phyloP scores from a whole-genome alignment of 2,329 filamentous ascomycete genomes.

The Septoria petroselini region DNA sequence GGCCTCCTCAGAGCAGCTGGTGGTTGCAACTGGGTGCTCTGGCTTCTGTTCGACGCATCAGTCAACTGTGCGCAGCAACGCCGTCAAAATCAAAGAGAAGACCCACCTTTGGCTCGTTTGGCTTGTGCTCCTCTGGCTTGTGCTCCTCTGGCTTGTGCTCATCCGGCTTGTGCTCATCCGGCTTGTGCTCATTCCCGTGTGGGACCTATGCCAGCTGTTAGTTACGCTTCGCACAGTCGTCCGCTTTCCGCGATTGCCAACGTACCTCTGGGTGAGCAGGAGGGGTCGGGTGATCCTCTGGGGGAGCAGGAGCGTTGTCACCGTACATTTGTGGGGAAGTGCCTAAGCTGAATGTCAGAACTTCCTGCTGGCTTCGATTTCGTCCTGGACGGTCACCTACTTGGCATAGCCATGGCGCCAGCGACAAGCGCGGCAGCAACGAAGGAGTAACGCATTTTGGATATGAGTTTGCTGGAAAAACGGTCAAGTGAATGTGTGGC shows the following conservation, averaged over 20 bases:
- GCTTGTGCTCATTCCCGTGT: too few relatives aligned
- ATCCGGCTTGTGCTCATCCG: too few relatives aligned
- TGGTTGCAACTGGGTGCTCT: conserved; percentile 4
- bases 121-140: too few relatives aligned
- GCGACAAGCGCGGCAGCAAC: conserved; percentile 27
- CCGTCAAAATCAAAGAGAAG: too few relatives aligned
- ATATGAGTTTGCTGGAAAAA: conserved; percentile 12
- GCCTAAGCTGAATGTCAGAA: neutral
- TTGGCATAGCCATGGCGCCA: conserved; percentile 20
- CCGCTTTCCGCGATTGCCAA: too few relatives aligned
- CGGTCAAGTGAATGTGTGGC: conserved; percentile 20
- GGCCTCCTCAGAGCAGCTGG: conserved; percentile 5
- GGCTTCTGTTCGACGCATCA: too few relatives aligned
- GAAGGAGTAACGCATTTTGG: conserved; percentile 28
- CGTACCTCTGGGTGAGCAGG: neutral
- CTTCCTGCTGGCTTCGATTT: neutral
- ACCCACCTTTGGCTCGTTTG: too few relatives aligned
- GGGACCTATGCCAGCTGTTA: too few relatives aligned
- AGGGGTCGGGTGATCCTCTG: neutral
- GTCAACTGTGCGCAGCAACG: neutral
- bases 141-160: too few relatives aligned
- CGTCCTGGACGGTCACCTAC: neutral
- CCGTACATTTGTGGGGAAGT: neutral
- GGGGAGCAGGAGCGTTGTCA: neutral
- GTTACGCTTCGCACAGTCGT: too few relatives aligned